Percentiles rank a stretch among this genome's conserved stretches.
These are phyloP conservation scores for Spiraea crenata DNA, from an alignment of 331 rosid genomes.

Conservation along the genomic window DNA sequence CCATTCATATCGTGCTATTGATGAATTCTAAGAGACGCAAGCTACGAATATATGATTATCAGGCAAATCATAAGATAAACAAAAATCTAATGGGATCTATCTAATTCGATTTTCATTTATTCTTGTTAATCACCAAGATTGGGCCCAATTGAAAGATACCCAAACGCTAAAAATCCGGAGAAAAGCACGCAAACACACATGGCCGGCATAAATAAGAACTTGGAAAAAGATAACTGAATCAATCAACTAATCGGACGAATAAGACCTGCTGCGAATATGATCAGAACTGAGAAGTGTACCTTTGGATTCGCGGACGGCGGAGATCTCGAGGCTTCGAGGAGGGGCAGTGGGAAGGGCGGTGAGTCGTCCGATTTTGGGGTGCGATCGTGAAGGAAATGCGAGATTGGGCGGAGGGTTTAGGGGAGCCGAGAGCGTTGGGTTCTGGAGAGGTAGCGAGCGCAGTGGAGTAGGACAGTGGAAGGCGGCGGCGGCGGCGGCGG, in stretches of 20 bases:
- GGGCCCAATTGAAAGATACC: neutral
- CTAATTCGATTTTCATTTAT: neutral
- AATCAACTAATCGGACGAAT: too few relatives aligned
- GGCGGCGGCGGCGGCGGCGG: slow-evolving; percentile 29
- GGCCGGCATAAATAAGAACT: neutral
- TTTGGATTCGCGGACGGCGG: slow-evolving; percentile 37
- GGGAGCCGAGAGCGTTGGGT: slow-evolving; percentile 2
- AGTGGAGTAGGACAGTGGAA: slow-evolving; percentile 21
- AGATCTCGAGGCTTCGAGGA: slow-evolving; percentile 33
- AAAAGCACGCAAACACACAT: neutral
- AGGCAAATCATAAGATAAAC: neutral
- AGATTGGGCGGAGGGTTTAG: slow-evolving; percentile 13
- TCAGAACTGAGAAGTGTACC: slow-evolving; percentile 29
- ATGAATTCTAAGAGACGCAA: neutral
- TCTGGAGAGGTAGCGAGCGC: slow-evolving; percentile 19
- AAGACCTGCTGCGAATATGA: neutral
- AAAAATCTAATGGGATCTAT: neutral
- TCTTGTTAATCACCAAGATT: neutral
- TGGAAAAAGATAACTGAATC: neutral
- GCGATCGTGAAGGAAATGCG: slow-evolving; percentile 38
- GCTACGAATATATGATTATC: neutral
- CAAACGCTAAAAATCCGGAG: neutral
- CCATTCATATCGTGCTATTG: neutral
- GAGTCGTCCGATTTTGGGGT: slow-evolving; percentile 8
- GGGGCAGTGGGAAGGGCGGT: slow-evolving; percentile 25